Conservation (phyloP, 331 rosid genomes). For the Acacia concinna region DNA sequence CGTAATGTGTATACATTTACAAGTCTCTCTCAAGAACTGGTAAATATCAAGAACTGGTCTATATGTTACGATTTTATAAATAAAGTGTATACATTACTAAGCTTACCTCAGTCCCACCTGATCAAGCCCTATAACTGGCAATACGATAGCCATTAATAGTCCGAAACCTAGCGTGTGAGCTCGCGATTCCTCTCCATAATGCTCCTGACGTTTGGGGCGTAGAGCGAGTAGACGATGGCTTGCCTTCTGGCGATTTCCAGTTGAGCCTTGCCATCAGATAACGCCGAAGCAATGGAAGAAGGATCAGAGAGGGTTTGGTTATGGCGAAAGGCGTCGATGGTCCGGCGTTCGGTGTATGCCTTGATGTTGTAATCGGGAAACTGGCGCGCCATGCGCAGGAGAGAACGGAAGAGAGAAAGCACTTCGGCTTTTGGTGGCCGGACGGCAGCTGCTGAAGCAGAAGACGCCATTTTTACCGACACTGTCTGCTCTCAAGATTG, state of each 20-base stretch:
- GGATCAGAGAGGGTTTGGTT: constrained; percentile 52
- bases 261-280: constrained; percentile 55
- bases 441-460: background rate
- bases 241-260: constrained; percentile 63
- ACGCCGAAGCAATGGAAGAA: constrained; percentile 42
- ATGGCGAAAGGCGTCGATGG: constrained; percentile 61
- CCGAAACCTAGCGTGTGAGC: background rate
- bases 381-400: constrained; percentile 54
- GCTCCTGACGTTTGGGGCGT: constrained; percentile 54
- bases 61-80: background rate
- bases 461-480: background rate
- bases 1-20: background rate
- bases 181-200: constrained; percentile 57
- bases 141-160: background rate
- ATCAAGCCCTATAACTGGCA: background rate
- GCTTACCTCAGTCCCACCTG: background rate
- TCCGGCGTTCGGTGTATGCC: constrained; percentile 69
- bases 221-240: constrained; percentile 58
- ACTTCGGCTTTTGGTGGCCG: constrained; percentile 36
- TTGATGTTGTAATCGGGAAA: constrained; percentile 74
- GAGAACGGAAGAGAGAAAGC: constrained; percentile 55
- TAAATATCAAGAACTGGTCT: background rate
- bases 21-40: background rate
- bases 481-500: background rate
- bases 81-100: background rate